Evolutionary conservation across 495 filamentous ascomycete genomes (phyloP), one percentile per base, ranked within the genome.

Genomic region (Podospora anserina): DNA sequence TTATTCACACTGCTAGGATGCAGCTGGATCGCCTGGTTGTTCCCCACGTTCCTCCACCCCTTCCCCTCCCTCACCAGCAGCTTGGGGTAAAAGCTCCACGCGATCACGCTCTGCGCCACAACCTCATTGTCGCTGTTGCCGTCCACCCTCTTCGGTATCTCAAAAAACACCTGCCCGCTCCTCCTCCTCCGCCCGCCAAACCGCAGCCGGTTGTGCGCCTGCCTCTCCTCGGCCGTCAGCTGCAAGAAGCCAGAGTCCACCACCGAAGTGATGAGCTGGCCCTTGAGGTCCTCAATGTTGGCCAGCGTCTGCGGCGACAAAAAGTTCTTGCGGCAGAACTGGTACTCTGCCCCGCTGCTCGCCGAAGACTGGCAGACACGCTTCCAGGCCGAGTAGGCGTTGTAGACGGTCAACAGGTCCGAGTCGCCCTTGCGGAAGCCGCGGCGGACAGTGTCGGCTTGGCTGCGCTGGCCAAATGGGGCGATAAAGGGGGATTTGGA

Each of bases 1-100:
- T 93, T 92, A 76, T 96, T 97, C 61, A 98, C 91, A 0, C 92
- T 95, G 16, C 87, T 90, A 0, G 92, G 92, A 74, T 95, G 91
- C 9, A 98, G 76, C 63, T 86, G 90, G 66, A 97, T 92, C 56
- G 84, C 83, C 74, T 97, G 94, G 78, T 94, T 96, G 76, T 97
- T 97, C 23, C 90, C 85, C 26, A 96, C 86, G 67, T 97, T 97
- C 57, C 92, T 87, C 86, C 94, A 92, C 19, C 92, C 92, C 78
- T 93, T 96, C 53, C 92, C 92, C 58, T 98, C 93, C 64, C 89
- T 88, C 9, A 88, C 86, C 9, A 97, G 82, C 2, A 99, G 87
- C 72, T 97, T 97, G 2, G 95, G 95, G 72, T 99, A 97, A 82
- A 99, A 97, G 62, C 91, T 91, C 86, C 90, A 94, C 0, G 93